A percentile compares a stretch with the other conserved stretches of the same genome.
Conservation (phyloP, 1,139 yeast genomes). For the Pichia sp. region DNA sequence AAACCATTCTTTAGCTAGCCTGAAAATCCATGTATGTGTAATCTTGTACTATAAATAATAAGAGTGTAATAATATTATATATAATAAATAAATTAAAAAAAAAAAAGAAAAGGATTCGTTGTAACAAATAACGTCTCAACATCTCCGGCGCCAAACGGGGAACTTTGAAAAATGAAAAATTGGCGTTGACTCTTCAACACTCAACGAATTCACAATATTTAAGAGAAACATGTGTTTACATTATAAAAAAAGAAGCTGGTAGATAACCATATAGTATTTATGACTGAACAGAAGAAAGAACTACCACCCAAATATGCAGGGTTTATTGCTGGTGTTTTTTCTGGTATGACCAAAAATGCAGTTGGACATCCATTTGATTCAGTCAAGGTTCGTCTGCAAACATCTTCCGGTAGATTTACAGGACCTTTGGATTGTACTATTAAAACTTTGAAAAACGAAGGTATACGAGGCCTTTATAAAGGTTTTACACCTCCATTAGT, state of each 20-base stretch:
- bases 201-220: background rate
- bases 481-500: slow-evolving; percentile 90
- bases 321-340: slow-evolving; percentile 80
- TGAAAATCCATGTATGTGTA: background rate
- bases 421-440: slow-evolving; percentile 79
- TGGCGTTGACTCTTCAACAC: background rate
- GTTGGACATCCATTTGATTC: slow-evolving; percentile 96
- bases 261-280: background rate
- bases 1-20: slow-evolving; percentile 55
- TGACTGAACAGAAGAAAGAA: slow-evolving; percentile 7
- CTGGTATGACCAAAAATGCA: slow-evolving; percentile 78
- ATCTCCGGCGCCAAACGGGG: background rate
- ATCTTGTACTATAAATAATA: background rate
- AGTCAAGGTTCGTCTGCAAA: slow-evolving; percentile 79
- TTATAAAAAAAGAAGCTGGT: no score
- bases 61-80: background rate
- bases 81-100: background rate
- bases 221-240: no score
- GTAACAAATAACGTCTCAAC: no score
- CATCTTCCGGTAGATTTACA: slow-evolving; percentile 63
- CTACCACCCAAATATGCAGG: slow-evolving; percentile 59
- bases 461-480: slow-evolving; percentile 68
- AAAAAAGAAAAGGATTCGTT: background rate
- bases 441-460: slow-evolving; percentile 69
- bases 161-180: background rate